A percentile compares a stretch with the other conserved stretches of the same genome.
phyloP scores from a whole-genome alignment of 768 basidiomycete species.

The Russula sp. region DNA sequence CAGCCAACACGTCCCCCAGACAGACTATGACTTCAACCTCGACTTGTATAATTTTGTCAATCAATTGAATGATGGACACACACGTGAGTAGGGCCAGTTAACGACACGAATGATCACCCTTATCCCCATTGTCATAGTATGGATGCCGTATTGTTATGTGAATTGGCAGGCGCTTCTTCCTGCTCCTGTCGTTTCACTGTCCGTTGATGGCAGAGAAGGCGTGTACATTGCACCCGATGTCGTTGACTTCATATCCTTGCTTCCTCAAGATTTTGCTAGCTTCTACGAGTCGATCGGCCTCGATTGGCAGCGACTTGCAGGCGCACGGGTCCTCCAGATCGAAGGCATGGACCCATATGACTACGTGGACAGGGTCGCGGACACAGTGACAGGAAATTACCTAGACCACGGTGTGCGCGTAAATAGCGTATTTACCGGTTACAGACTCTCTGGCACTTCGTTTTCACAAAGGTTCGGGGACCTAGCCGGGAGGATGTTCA shows the following conservation, averaged over 20 bases:
- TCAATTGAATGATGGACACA: conserved; percentile 59
- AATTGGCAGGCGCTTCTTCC: conserved; percentile 33
- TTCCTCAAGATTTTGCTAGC: conserved; percentile 1
- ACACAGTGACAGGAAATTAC: conserved; percentile 54
- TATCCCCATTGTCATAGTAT: conserved; percentile 31
- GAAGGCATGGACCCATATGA: conserved; percentile 46
- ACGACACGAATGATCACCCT: not conserved
- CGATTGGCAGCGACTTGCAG: conserved; percentile 50
- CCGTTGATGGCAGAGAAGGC: conserved; percentile 3
- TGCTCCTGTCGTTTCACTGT: conserved; percentile 11
- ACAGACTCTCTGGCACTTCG: conserved; percentile 36
- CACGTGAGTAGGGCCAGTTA: conserved; percentile 33
- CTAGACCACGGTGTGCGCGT: conserved; percentile 57
- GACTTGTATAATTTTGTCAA: conserved; percentile 50
- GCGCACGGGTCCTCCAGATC: conserved; percentile 49
- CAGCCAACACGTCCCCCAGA: conserved; percentile 31
- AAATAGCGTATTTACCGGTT: conserved; percentile 58
- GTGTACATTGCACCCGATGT: conserved; percentile 17
- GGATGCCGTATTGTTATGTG: conserved; percentile 52
- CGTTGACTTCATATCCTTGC: conserved; percentile 6
- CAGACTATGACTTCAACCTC: conserved; percentile 59
- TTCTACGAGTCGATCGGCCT: conserved; percentile 11
- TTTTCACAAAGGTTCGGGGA: conserved; percentile 54
- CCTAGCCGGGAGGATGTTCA: conserved; percentile 48
- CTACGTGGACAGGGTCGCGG: conserved; percentile 51